A percentile compares a stretch with the other conserved stretches of the same genome.
Evolutionary conservation across 1,284 basidiomycete genomes (phyloP).

Genomic region (Neolentinus lepideus): DNA sequence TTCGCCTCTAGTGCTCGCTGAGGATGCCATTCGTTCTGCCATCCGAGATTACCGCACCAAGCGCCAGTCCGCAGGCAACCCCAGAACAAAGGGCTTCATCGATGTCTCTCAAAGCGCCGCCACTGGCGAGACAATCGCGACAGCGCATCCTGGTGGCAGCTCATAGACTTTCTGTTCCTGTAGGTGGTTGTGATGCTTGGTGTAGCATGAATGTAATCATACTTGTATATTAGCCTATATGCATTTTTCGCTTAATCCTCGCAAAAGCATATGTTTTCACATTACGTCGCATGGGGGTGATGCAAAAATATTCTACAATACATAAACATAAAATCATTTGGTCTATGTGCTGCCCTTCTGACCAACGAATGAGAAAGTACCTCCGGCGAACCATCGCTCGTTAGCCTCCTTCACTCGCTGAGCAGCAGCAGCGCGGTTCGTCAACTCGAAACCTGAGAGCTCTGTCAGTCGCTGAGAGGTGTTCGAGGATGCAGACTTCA

Average conservation of each 20-base stretch:
- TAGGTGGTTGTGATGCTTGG: background rate
- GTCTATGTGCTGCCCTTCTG: constrained; percentile 42
- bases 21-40: constrained; percentile 95
- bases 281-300: background rate
- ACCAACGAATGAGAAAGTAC: constrained; percentile 76
- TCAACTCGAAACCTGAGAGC: constrained; percentile 74
- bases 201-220: background rate
- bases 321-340: background rate
- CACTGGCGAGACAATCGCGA: constrained; percentile 60
- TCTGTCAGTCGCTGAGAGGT: constrained; percentile 7
- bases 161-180: background rate
- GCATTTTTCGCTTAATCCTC: background rate
- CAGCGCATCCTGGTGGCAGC: constrained; percentile 39
- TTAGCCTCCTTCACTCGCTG: constrained; percentile 88
- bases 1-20: constrained; percentile 73
- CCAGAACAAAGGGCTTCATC: constrained; percentile 59
- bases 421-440: constrained; percentile 73
- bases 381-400: constrained; percentile 86
- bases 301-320: background rate
- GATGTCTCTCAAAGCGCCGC: constrained; percentile 69
- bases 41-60: constrained; percentile 90
- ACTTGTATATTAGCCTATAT: background rate
- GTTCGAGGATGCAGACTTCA: constrained; percentile 17
- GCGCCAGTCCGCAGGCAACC: constrained; percentile 46
- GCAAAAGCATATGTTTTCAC: background rate